A percentile compares a stretch with the other conserved stretches of the same genome.
Conservation (phyloP, 148 eudicot genomes). For the Polygonum maritimum region DNA sequence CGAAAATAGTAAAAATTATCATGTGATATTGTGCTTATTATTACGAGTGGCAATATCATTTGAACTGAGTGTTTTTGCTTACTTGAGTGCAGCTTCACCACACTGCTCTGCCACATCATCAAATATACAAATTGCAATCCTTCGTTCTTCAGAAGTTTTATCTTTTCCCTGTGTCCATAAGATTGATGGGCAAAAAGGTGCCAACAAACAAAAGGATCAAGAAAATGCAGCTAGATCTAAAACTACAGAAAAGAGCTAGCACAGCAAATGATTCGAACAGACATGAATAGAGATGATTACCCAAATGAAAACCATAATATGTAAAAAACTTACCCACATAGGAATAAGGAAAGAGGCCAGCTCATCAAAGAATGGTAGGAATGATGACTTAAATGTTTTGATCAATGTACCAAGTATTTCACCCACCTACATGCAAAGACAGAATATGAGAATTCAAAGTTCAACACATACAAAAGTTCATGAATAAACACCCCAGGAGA, state of each 20-base stretch:
- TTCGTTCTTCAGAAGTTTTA: conserved; percentile 86
- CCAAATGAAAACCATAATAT: neutral
- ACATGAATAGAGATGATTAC: neutral
- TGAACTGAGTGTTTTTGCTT: conserved; percentile 10
- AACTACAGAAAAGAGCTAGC: neutral
- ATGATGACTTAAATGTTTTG: conserved; percentile 79
- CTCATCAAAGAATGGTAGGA: conserved; percentile 90
- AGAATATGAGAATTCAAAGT: neutral
- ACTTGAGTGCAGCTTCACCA: conserved; percentile 91
- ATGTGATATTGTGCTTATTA: neutral
- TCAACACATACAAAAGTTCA: neutral
- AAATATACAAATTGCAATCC: conserved; percentile 95
- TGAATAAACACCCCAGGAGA: neutral
- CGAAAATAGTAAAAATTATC: neutral
- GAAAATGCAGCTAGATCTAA: neutral
- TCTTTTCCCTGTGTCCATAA: conserved; percentile 63
- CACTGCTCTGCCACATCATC: conserved; percentile 97
- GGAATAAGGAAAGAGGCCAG: conserved; percentile 77
- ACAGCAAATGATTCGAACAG: neutral
- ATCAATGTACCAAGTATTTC: conserved; percentile 83
- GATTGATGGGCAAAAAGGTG: neutral
- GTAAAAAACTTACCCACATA: conserved; percentile 71
- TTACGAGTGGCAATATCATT: neutral
- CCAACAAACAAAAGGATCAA: neutral
- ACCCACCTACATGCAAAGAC: conserved; percentile 44